phyloP scores from a whole-genome alignment of 2,329 filamentous ascomycete species.

The Chrysosporium keratinophilum region DNA sequence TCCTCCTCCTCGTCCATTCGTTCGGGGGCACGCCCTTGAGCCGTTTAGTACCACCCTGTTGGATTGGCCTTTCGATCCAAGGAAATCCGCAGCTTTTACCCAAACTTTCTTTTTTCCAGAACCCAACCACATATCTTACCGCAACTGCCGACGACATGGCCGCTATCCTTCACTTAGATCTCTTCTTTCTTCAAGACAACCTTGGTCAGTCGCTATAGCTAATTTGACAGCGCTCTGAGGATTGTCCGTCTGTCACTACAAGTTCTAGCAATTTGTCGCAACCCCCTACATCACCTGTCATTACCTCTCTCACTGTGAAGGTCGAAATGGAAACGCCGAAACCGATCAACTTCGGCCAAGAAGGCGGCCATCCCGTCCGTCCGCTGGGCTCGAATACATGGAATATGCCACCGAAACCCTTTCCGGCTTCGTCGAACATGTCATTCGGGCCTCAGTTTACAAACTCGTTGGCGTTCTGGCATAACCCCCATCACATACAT shows the following conservation, averaged over 20 bases:
- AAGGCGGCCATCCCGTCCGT: not conserved
- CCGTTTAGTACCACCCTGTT: not conserved
- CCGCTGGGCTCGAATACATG: not conserved
- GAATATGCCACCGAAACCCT: not conserved
- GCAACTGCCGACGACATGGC: conserved; percentile 8
- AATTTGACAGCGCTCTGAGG: not conserved
- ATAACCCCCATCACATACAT: conserved; percentile 24
- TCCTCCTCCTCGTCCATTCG: not conserved
- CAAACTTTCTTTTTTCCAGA: not conserved
- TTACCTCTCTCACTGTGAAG: not conserved
- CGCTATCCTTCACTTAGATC: not conserved
- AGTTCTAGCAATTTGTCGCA: not conserved
- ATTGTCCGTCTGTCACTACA: not conserved
- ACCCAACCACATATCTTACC: not conserved
- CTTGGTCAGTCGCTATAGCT: not conserved
- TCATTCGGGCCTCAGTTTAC: conserved; percentile 22
- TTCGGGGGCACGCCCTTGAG: not conserved
- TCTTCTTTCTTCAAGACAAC: not conserved
- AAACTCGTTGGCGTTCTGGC: conserved; percentile 37
- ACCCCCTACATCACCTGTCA: not conserved
- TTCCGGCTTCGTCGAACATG: not conserved
- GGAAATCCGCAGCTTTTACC: conserved; percentile 1
- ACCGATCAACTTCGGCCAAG: not conserved
- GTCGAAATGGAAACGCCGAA: not conserved
- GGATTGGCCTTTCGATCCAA: not conserved